phyloP scores from a whole-genome alignment of 305 asterid species.

The Coffea humblotiana region DNA sequence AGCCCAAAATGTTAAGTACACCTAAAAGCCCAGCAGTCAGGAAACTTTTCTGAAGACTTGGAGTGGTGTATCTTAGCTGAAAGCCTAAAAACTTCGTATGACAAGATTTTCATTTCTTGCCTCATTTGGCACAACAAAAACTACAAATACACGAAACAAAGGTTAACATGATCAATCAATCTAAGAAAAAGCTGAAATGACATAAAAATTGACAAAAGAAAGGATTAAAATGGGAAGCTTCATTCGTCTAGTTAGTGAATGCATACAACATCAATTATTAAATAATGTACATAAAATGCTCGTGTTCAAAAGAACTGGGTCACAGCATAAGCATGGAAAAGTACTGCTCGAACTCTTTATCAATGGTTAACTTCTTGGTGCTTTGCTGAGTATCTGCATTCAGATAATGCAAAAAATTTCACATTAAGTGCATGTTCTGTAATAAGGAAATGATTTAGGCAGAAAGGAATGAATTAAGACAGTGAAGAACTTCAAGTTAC shows the following conservation, averaged over 20 bases:
- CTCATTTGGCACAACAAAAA: neutral
- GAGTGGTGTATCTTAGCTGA: neutral
- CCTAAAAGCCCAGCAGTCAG: neutral
- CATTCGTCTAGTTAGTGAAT: constrained; percentile 20
- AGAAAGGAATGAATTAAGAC: neutral
- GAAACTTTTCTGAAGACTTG: neutral
- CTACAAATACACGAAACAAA: constrained; percentile 4
- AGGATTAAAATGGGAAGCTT: constrained; percentile 16
- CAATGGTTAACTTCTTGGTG: constrained; percentile 62
- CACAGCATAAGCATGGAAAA: constrained; percentile 74
- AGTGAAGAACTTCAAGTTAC: neutral
- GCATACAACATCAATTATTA: constrained; percentile 9
- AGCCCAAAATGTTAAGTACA: neutral
- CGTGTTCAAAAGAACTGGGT: constrained; percentile 11
- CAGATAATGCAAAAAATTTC: constrained; percentile 6
- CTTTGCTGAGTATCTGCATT: constrained; percentile 59
- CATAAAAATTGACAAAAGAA: constrained; percentile 4
- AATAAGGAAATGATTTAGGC: neutral
- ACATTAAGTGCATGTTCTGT: neutral
- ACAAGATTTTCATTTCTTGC: neutral
- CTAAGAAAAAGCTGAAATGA: constrained; percentile 12
- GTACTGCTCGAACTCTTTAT: constrained; percentile 83
- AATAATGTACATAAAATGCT: constrained; percentile 17
- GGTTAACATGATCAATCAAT: constrained; percentile 5
- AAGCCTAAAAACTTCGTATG: no score